These are phyloP conservation scores for Mortierella sp. DNA, from an alignment of 371 early-diverging fungal species.

Conservation along the genomic window DNA sequence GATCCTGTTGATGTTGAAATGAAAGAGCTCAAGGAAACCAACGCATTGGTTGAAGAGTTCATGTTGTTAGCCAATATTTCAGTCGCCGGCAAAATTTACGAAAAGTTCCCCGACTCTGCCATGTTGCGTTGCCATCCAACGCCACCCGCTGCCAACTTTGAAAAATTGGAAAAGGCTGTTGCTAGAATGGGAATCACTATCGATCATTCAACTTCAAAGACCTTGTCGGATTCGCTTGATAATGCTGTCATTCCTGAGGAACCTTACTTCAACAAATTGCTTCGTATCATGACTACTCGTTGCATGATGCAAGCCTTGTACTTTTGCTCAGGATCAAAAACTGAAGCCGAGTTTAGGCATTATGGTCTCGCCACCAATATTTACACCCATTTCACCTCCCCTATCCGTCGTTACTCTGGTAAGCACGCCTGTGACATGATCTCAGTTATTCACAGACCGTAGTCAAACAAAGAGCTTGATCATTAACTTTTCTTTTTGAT, in stretches of 20 bases:
- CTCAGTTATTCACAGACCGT: background rate
- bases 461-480: background rate
- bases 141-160: conserved; percentile 82
- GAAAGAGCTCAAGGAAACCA: conserved; percentile 95
- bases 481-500: conserved; percentile 9
- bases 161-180: conserved; percentile 78
- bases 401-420: conserved; percentile 95
- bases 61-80: conserved; percentile 99
- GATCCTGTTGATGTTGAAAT: conserved; percentile 89
- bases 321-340: conserved; percentile 85
- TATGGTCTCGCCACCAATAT: conserved; percentile 90
- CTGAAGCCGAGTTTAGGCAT: conserved; percentile 86
- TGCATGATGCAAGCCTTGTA: conserved; percentile 96
- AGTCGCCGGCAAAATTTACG: conserved; percentile 92
- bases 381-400: conserved; percentile 97
- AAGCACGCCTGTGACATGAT: conserved; percentile 13
- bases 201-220: conserved; percentile 75
- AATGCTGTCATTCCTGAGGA: conserved; percentile 78
- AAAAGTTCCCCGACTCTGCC: conserved; percentile 89
- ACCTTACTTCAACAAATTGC: conserved; percentile 90
- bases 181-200: conserved; percentile 63
- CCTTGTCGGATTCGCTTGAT: conserved; percentile 89
- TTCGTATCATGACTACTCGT: conserved; percentile 93
- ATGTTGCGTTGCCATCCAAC: conserved; percentile 92
- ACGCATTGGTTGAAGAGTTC: conserved; percentile 99